Conservation (phyloP, 139 green algal species). For the Zygnema cylindricum region DNA sequence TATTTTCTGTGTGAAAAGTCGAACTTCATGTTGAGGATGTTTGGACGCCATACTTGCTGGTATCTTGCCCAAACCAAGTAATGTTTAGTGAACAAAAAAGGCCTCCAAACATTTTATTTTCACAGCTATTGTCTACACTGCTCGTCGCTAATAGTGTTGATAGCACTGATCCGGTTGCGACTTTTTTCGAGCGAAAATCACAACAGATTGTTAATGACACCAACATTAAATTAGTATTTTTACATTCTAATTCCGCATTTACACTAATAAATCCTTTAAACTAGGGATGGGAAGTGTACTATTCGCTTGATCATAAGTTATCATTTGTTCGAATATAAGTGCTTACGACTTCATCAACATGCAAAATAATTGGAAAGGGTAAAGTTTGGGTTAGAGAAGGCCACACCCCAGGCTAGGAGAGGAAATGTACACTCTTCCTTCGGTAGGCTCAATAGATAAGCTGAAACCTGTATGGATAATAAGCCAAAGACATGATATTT, state of each 20-base stretch:
- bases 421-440: slow-evolving; percentile 1
- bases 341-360: too few relatives aligned
- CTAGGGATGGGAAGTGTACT: not conserved
- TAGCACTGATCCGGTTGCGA: too few relatives aligned
- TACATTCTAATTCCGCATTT: not conserved
- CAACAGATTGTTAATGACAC: not conserved
- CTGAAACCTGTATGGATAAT: not conserved
- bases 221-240: not conserved
- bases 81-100: not conserved
- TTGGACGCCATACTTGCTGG: not conserved
- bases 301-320: too few relatives aligned
- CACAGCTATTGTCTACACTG: not conserved
- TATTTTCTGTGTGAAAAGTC: not conserved
- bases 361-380: not conserved
- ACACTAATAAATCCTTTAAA: not conserved
- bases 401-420: not conserved
- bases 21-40: not conserved
- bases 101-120: not conserved
- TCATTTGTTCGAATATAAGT: too few relatives aligned
- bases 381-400: not conserved
- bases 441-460: slow-evolving; percentile 2
- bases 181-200: too few relatives aligned
- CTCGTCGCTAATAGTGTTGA: not conserved
- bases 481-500: not conserved
- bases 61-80: not conserved